Conservation (phyloP, 768 basidiomycete species). For the Sporobolomyces pararoseus region DNA sequence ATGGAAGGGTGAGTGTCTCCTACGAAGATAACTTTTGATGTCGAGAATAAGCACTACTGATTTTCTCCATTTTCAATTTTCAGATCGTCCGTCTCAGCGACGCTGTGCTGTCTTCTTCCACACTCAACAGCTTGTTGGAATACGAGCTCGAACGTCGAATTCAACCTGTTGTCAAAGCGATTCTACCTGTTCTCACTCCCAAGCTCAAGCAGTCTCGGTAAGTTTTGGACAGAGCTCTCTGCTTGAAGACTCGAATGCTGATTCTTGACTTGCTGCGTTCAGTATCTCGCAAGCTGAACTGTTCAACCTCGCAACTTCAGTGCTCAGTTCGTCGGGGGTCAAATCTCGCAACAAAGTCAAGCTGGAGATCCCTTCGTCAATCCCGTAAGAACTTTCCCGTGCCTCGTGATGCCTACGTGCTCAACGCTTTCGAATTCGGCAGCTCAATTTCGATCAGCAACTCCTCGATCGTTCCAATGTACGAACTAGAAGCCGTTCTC, state of each 20-base stretch:
- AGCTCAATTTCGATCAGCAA: slow-evolving; percentile 18
- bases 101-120: not conserved
- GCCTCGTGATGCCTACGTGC: not conserved
- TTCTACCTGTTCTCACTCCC: slow-evolving; percentile 55
- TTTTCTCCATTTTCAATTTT: slow-evolving; percentile 52
- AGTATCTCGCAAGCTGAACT: slow-evolving; percentile 57
- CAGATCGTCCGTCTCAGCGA: slow-evolving; percentile 65
- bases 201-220: slow-evolving; percentile 6
- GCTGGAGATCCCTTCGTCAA: not conserved
- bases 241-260: not conserved
- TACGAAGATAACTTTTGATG: not conserved
- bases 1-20: slow-evolving; percentile 67
- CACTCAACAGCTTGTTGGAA: slow-evolving; percentile 49
- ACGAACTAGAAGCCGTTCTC: slow-evolving; percentile 63
- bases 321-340: slow-evolving; percentile 52
- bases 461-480: not conserved
- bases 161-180: slow-evolving; percentile 64
- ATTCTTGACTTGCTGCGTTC: not conserved
- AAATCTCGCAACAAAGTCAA: not conserved
- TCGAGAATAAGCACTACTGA: not conserved
- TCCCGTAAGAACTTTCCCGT: not conserved
- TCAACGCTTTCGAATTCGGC: not conserved
- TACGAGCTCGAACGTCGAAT: slow-evolving; percentile 73
- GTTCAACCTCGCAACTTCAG: slow-evolving; percentile 64
- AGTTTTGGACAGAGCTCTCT: too few relatives aligned